phyloP scores from a whole-genome alignment of 2,329 filamentous ascomycete genomes.

The Penicillium palitans region DNA sequence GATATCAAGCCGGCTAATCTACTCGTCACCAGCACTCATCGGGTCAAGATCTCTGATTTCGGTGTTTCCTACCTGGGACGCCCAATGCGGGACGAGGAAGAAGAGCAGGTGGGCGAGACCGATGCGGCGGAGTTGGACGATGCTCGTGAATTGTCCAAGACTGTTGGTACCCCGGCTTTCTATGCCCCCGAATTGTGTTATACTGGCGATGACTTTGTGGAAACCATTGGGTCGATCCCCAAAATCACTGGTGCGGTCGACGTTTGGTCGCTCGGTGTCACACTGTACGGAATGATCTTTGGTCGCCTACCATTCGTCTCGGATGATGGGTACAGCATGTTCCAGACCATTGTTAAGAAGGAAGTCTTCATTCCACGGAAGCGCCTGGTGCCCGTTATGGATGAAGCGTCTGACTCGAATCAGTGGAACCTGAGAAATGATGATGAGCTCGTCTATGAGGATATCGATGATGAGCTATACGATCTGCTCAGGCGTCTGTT shows the following conservation, averaged over 20 bases:
- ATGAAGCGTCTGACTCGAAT: slow-evolving; percentile 46
- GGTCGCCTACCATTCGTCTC: slow-evolving; percentile 91
- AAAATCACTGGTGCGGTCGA: slow-evolving; percentile 93
- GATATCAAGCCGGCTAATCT: slow-evolving; percentile 91
- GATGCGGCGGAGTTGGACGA: slow-evolving; percentile 88
- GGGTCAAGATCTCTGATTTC: slow-evolving; percentile 98
- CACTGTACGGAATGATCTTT: slow-evolving; percentile 91
- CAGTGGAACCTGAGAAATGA: slow-evolving; percentile 62
- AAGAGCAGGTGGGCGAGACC: slow-evolving; percentile 74
- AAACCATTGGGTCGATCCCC: slow-evolving; percentile 57
- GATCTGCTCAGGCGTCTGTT: slow-evolving; percentile 79
- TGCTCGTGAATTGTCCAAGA: slow-evolving; percentile 95
- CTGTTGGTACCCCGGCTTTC: slow-evolving; percentile 94
- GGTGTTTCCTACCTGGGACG: slow-evolving; percentile 96
- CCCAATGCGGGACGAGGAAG: slow-evolving; percentile 78
- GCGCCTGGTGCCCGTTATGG: slow-evolving; percentile 71
- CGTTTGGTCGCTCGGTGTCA: slow-evolving; percentile 95
- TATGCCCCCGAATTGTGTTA: slow-evolving; percentile 96
- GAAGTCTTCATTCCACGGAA: slow-evolving; percentile 85
- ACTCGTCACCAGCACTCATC: slow-evolving; percentile 78
- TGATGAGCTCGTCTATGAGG: slow-evolving; percentile 79
- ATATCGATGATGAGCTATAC: slow-evolving; percentile 74
- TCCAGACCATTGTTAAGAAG: slow-evolving; percentile 85
- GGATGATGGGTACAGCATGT: slow-evolving; percentile 88
- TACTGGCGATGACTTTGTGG: slow-evolving; percentile 66